Percentiles rank a stretch among this genome's conserved stretches.
These are phyloP conservation scores for Pittosporum tobira DNA, from an alignment of 129 eudicot genomes.

Conservation along the genomic window DNA sequence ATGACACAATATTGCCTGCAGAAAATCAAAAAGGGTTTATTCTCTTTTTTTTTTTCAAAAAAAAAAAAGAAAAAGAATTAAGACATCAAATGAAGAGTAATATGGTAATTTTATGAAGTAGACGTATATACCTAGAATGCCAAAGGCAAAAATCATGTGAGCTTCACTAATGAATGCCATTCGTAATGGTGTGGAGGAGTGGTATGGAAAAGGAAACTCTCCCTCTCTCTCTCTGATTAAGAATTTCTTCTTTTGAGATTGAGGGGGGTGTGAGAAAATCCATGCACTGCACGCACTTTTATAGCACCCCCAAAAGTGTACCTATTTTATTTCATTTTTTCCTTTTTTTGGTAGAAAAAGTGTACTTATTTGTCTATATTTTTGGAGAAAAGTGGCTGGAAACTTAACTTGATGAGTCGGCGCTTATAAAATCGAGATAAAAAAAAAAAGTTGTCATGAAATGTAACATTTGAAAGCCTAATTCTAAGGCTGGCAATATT, in stretches of 20 bases:
- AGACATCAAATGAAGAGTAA: not conserved
- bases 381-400: too few relatives aligned
- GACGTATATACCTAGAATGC: conserved; percentile 7
- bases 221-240: conserved; percentile 1
- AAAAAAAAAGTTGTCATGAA: not conserved
- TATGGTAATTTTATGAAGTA: too few relatives aligned
- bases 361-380: too few relatives aligned
- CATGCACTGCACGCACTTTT: conserved; percentile 2
- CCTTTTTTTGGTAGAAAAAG: too few relatives aligned
- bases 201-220: conserved; percentile 2
- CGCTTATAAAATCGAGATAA: not conserved
- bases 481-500: not conserved
- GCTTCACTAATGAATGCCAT: conserved; percentile 1
- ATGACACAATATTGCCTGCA: conserved; percentile 56
- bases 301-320: conserved; percentile 6
- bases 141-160: conserved; percentile 6
- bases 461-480: not conserved
- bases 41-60: too few relatives aligned
- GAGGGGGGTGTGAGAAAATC: conserved; percentile 3
- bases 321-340: not conserved
- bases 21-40: too few relatives aligned
- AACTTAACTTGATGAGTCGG: not conserved
- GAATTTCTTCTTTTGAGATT: not conserved
- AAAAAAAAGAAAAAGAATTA: not conserved
- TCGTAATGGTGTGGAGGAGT: not conserved